Base-by-base conservation (phyloP, 73 alveolate genomes). In the Blepharisma japonicum region DNA sequence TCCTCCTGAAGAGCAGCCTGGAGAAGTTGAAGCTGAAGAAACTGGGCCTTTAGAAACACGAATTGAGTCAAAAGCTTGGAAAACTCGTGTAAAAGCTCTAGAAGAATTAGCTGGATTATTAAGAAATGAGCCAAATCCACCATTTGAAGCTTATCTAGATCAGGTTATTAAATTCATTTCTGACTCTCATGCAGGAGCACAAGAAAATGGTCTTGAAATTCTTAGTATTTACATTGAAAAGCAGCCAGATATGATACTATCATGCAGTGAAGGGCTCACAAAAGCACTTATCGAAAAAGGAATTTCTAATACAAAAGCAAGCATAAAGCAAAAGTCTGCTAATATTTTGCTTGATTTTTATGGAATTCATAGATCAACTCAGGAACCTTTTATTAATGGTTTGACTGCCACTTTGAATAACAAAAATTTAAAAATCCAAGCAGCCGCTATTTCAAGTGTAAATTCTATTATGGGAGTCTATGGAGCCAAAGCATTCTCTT, bases 111-210 rank as follows among this genome's bases (percentile, higher is more conserved):
- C 85, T 23, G 70, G 45, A 20, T 71, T 61, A 50, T 80, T 87
- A 56, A 27, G 87, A 66, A 6, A 45, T 27, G 88, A 81, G 25
- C 76, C 68, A 56, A 23, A 68, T 14, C 56, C 68, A 50, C 71
- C 83, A 72, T 77, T 86, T 54, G 81, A 79, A 14, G 92, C 86
- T 32, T 84, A 88, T 68, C 51, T 61, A 5, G 85, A 81, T 14
- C 79, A 67, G 20, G 81, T 90, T 89, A 83, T 82, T 18, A 86
- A 86, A 53, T 71, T 79, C 55, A 79, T 90, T 7, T 55, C 80
- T 23, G 97, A 90, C 71, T 56, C 83, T 9, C 88, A 90, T 71
- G 94, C 97, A n/a, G 94, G 93, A 8, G 79, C 88, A 21, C 84
- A 88, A 74, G 97, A 90, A 68, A 84, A 88, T 49, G 93, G 93